A percentile compares a stretch with the other conserved stretches of the same genome.
These are phyloP conservation scores for Colletotrichum noveboracense DNA, from an alignment of 2,329 filamentous ascomycete species.

Conservation along the genomic window DNA sequence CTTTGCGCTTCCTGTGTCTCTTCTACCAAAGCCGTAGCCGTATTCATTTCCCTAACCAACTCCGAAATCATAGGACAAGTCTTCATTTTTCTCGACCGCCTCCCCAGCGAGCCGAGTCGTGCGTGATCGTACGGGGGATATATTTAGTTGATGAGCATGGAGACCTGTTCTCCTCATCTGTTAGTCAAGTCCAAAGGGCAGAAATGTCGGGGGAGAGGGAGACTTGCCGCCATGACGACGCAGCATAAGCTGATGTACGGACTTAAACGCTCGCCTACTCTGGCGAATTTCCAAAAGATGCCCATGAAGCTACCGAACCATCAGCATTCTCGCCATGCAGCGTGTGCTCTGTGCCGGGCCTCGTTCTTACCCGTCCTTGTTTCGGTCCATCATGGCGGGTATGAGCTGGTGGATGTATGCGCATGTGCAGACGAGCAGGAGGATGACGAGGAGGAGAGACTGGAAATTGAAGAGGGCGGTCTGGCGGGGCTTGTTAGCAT, in stretches of 20 bases:
- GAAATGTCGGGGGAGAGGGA: neutral
- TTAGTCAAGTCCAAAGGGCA: neutral
- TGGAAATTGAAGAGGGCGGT: conserved; percentile 99
- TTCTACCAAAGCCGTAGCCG: conserved; percentile 6
- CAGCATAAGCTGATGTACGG: conserved; percentile 96
- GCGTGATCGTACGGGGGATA: neutral
- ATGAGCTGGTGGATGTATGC: conserved; percentile 92
- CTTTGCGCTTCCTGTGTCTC: neutral
- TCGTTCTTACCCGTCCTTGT: conserved; percentile 80
- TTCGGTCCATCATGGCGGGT: conserved; percentile 87
- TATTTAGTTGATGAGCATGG: conserved; percentile 10
- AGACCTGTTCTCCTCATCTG: neutral
- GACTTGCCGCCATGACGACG: conserved; percentile 85
- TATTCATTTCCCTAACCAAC: conserved; percentile 14
- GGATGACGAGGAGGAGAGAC: conserved; percentile 90
- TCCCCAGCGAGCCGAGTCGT: neutral
- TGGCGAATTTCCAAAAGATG: conserved; percentile 94
- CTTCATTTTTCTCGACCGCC: neutral
- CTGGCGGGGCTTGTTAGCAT: conserved; percentile 49
- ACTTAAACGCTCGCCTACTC: conserved; percentile 90
- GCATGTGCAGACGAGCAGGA: conserved; percentile 95
- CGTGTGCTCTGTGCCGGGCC: neutral
- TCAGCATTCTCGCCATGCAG: neutral
- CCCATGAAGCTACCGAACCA: conserved; percentile 67
- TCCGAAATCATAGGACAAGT: conserved; percentile 13